A percentile compares a stretch with the other conserved stretches of the same genome.
phyloP scores from a whole-genome alignment of 2,329 filamentous ascomycete species.

The Penicillium sclerotigenum region DNA sequence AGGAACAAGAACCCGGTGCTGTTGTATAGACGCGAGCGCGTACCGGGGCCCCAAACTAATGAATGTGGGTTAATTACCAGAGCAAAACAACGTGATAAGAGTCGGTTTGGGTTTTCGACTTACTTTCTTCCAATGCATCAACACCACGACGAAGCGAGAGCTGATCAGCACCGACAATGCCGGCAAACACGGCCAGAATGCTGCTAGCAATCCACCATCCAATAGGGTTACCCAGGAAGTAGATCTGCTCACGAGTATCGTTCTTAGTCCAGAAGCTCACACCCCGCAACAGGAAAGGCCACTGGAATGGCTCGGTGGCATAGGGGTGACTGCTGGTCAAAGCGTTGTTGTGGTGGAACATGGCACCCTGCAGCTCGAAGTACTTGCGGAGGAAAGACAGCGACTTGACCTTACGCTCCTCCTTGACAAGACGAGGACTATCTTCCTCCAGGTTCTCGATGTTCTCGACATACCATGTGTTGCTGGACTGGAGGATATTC shows the following conservation, averaged over 20 bases:
- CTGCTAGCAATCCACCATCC: conserved; percentile 97
- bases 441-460: conserved; percentile 74
- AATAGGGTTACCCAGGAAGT: conserved; percentile 94
- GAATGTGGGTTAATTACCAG: conserved; percentile 10
- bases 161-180: conserved; percentile 89
- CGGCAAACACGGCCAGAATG: conserved; percentile 86
- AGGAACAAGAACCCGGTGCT: conserved; percentile 99
- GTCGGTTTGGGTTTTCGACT: conserved; percentile 46
- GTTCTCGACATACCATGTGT: conserved; percentile 91
- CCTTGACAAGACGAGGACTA: conserved; percentile 69
- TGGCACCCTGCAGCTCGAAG: conserved; percentile 91
- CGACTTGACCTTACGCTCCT: conserved; percentile 73
- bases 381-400: conserved; percentile 91
- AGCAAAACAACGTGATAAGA: background rate
- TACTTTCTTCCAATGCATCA: conserved; percentile 88
- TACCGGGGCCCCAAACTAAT: conserved; percentile 58
- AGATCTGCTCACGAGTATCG: conserved; percentile 93
- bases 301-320: conserved; percentile 89
- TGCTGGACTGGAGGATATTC: conserved; percentile 82
- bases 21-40: conserved; percentile 92
- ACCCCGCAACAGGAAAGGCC: conserved; percentile 94
- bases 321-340: conserved; percentile 97
- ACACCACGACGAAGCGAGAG: conserved; percentile 87
- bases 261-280: conserved; percentile 99
- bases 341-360: conserved; percentile 99